Evolutionary conservation across 192 early-diverging fungal genomes (phyloP).

Genomic region (Phlyctochytrium arcticum): DNA sequence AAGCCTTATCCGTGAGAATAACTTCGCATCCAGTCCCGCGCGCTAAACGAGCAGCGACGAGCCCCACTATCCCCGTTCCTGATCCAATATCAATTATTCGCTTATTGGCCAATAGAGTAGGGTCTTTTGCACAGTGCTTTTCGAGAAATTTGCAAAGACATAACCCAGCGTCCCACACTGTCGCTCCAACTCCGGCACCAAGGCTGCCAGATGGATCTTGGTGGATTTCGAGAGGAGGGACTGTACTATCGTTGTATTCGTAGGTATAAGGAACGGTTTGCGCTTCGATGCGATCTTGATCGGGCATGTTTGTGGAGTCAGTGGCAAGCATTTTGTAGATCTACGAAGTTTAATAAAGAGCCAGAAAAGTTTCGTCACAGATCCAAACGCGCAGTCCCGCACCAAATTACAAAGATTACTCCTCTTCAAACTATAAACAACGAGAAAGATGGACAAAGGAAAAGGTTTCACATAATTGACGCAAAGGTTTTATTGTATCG

Average conservation of each 20-base stretch:
- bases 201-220: constrained; percentile 28
- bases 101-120: not conserved
- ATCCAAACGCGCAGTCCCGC: too few relatives aligned
- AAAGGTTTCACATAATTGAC: constrained; percentile 40
- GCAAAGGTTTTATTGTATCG: constrained; percentile 92
- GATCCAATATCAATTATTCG: constrained; percentile 50
- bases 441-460: too few relatives aligned
- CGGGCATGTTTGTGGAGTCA: too few relatives aligned
- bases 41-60: constrained; percentile 35
- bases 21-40: constrained; percentile 6
- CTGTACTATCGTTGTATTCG: too few relatives aligned
- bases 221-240: constrained; percentile 13
- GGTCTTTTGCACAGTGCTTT: constrained; percentile 1
- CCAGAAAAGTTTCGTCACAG: too few relatives aligned
- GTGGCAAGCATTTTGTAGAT: too few relatives aligned
- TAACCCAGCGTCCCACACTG: constrained; percentile 41
- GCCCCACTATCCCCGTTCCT: constrained; percentile 57
- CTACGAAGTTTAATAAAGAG: too few relatives aligned
- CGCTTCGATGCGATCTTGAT: too few relatives aligned
- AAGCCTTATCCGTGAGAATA: constrained; percentile 52
- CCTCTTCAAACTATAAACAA: too few relatives aligned
- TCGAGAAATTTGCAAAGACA: constrained; percentile 41
- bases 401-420: too few relatives aligned
- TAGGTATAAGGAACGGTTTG: too few relatives aligned
- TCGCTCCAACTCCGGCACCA: constrained; percentile 34